Evolutionary conservation across 139 green algal genomes (phyloP), one percentile per base, ranked within the genome.

Genomic region (Chloropicon primus): DNA sequence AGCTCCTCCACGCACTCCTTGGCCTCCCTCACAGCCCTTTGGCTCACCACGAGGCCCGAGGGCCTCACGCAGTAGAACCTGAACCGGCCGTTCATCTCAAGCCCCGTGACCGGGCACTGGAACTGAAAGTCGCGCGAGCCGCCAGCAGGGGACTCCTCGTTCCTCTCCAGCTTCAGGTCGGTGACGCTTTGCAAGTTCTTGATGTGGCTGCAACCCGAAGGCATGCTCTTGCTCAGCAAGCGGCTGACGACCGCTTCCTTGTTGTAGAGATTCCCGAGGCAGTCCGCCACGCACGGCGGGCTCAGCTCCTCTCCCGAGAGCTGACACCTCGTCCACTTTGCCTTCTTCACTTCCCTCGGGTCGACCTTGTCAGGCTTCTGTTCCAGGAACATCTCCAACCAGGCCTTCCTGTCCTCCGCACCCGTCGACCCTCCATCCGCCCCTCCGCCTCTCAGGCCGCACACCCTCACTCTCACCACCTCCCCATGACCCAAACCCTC

Each of bases 391-490:
- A 97, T 97, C 82, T 95, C 91, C 72, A 97, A 80, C 80, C 93
- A 97, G 73, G 85, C 89, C 21, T 83, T 87, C 1, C 93, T 81
- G 1, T 86, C 93, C 85, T 97, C 93, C 22, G 93, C 92, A 0
- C 93, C 92, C 0, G 93, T 97, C 1, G 90, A 91, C 25, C 93
- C 93, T 21, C 93, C 93, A 86, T 97, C 93, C 27, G 92, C 93
- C 73, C 91, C 91, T 21, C 88, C 90, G 53, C 91, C 91, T 0
- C 53, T 5, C 10, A 62, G 41, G 10, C 41, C 41, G 10, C 41
- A 5, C 10, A 62, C 10, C 41, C 41, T 5, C 41, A 62, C 41
- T 5, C 10, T 62, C 10, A 62, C 41, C 10, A 62, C 41, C 10
- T 62, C 41, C 41, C 41, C 41, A n/a, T 5, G 41, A 62, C 41